Evolutionary conservation across 768 basidiomycete species (phyloP).

Genomic region (Calocybe gangraenosa): DNA sequence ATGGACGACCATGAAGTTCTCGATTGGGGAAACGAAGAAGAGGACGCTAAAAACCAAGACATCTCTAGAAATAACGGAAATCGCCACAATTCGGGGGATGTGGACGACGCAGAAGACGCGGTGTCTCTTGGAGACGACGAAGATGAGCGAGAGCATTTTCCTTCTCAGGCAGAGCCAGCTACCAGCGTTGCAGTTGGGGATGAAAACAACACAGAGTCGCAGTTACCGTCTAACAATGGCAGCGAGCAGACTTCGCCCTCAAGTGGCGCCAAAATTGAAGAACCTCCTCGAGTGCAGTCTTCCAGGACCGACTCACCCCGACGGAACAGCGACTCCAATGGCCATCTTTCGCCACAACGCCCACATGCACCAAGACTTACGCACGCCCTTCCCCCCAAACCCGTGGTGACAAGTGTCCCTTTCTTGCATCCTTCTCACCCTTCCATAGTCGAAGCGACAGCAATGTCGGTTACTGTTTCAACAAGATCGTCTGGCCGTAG

Average conservation of each 20-base stretch:
- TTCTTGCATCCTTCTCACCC: conserved; percentile 54
- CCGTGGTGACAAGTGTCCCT: conserved; percentile 45
- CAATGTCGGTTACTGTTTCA: conserved; percentile 37
- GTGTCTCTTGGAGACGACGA: conserved; percentile 75
- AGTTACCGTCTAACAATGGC: conserved; percentile 2
- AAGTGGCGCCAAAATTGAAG: conserved; percentile 7
- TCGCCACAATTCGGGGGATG: conserved; percentile 29
- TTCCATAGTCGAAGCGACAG: conserved; percentile 56
- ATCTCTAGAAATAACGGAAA: conserved; percentile 16
- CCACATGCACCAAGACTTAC: conserved; percentile 38
- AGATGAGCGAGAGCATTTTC: conserved; percentile 55
- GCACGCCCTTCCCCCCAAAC: conserved; percentile 71
- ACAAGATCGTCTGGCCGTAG: conserved; percentile 37
- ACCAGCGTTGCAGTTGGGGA: not conserved
- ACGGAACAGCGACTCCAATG: conserved; percentile 7
- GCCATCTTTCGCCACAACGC: conserved; percentile 20
- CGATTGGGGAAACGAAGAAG: conserved; percentile 61
- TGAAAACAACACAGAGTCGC: conserved; percentile 1
- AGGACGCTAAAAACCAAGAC: conserved; percentile 30
- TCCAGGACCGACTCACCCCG: conserved; percentile 14
- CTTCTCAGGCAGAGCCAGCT: conserved; percentile 19
- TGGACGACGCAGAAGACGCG: conserved; percentile 50
- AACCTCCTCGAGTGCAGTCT: conserved; percentile 11
- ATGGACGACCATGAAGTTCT: conserved; percentile 68
- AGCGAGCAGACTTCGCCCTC: conserved; percentile 6